Evolutionary conservation across 257 asterid genomes (phyloP).

Genomic region (Striga asiatica): DNA sequence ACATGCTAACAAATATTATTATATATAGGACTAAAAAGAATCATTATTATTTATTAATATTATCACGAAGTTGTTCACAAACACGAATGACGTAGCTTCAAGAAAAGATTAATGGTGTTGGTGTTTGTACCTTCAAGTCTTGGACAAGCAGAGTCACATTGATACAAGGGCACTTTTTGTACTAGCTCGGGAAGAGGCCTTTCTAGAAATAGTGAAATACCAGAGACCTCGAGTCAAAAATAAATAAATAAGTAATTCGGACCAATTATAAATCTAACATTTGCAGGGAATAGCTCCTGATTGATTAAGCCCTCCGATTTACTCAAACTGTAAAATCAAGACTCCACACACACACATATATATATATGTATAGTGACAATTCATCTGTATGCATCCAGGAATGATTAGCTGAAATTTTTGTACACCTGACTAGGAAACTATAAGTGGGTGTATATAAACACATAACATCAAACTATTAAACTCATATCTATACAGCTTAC

Average conservation of each 20-base stretch:
- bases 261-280: too few relatives aligned
- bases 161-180: not conserved
- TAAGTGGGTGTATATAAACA: constrained; percentile 1
- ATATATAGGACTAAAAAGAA: too few relatives aligned
- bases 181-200: not conserved
- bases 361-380: not conserved
- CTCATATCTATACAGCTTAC: not conserved
- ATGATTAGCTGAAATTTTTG: too few relatives aligned
- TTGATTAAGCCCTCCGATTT: constrained; percentile 6
- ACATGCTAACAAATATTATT: not conserved
- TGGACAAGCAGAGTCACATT: not conserved
- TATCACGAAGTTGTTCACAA: not conserved
- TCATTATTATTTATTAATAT: not conserved
- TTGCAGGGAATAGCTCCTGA: too few relatives aligned
- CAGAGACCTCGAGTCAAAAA: too few relatives aligned
- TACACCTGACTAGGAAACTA: not conserved
- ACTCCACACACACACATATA: too few relatives aligned
- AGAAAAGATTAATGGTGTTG: not conserved
- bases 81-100: too few relatives aligned
- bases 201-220: constrained; percentile 8
- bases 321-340: not conserved
- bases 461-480: not conserved
- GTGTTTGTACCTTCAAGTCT: constrained; percentile 24
- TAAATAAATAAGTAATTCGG: too few relatives aligned
- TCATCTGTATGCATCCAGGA: not conserved